phyloP scores from a whole-genome alignment of 1,139 yeast species.

The Meyerozyma elateridarum region DNA sequence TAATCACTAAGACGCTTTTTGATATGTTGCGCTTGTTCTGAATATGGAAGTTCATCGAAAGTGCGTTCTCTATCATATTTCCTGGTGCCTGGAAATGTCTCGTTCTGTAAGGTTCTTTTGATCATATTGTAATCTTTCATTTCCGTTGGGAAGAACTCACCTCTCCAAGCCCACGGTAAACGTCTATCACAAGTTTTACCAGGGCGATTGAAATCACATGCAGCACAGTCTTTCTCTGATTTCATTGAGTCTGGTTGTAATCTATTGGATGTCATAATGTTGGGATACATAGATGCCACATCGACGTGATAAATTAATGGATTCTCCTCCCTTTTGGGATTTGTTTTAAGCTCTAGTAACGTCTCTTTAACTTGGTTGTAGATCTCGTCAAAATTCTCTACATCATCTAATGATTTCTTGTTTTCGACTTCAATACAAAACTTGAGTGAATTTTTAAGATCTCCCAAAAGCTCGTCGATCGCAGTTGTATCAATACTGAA shows the following conservation, averaged over 20 bases:
- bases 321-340: constrained; percentile 63
- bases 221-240: constrained; percentile 90
- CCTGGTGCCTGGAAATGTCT: constrained; percentile 63
- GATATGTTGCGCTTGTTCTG: constrained; percentile 73
- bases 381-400: constrained; percentile 75
- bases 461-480: constrained; percentile 70
- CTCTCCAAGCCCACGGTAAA: constrained; percentile 98
- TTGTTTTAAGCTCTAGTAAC: constrained; percentile 52
- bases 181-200: constrained; percentile 91
- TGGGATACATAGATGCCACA: constrained; percentile 99
- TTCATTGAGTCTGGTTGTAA: constrained; percentile 98
- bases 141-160: constrained; percentile 89
- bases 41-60: constrained; percentile 69
- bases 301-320: constrained; percentile 97
- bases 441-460: constrained; percentile 69
- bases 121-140: constrained; percentile 90
- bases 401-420: constrained; percentile 64
- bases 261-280: constrained; percentile 96
- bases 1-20: constrained; percentile 82
- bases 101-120: constrained; percentile 75
- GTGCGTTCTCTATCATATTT: constrained; percentile 53
- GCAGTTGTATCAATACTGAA: constrained; percentile 80
- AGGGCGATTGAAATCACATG: constrained; percentile 95
- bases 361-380: constrained; percentile 51
- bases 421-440: constrained; percentile 87